Conservation (phyloP, 108 stramenopile species). For the Heterococcus sp. region DNA sequence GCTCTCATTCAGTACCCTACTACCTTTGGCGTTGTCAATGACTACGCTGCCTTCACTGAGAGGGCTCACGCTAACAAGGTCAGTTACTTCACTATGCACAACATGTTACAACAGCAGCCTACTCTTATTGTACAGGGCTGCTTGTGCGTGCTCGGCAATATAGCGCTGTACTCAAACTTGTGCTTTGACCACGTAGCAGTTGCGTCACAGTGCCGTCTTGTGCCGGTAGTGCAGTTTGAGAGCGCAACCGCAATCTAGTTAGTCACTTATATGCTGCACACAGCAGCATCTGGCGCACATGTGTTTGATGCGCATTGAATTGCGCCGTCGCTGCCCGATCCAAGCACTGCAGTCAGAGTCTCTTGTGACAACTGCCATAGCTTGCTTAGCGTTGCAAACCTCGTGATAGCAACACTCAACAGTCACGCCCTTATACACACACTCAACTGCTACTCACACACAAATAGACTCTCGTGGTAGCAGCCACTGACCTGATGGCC, state of each 20-base stretch:
- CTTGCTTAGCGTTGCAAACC: too few species aligned
- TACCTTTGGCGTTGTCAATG: slow-evolving; percentile 73
- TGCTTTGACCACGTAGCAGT: not conserved
- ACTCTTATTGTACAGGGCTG: not conserved
- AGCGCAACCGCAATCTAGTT: too few species aligned
- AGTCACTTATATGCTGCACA: too few species aligned
- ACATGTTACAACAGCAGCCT: not conserved
- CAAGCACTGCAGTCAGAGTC: not conserved
- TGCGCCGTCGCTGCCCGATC: not conserved
- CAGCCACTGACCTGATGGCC: slow-evolving; percentile 91
- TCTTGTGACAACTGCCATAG: not conserved
- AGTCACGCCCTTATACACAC: not conserved
- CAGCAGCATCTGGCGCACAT: too few species aligned
- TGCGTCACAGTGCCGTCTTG: too few species aligned
- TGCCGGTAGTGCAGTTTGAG: too few species aligned
- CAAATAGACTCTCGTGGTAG: slow-evolving; percentile 79
- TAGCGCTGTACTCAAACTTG: not conserved
- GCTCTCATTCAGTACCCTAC: slow-evolving; percentile 97
- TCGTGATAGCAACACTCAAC: not conserved
- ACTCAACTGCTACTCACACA: slow-evolving; percentile 56
- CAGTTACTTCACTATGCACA: not conserved
- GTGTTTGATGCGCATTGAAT: not conserved
- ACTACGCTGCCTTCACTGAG: slow-evolving; percentile 27
- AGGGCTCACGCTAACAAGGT: slow-evolving; percentile 13
- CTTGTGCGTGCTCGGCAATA: not conserved